phyloP scores from a whole-genome alignment of 2,329 filamentous ascomycete species.

The Aspergillus pseudonomiae region DNA sequence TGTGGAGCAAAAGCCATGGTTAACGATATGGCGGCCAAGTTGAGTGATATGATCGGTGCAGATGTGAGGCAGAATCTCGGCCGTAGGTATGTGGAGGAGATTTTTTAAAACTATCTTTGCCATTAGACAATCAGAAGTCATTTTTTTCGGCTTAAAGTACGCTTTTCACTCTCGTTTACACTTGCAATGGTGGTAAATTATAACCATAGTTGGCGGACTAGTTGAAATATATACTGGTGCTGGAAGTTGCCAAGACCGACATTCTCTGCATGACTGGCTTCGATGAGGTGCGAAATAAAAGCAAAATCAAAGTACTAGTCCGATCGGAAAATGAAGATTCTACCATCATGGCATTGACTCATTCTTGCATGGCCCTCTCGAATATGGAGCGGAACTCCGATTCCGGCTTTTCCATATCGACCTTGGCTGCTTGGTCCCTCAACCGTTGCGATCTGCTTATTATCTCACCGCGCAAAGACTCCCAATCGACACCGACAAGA shows the following conservation, averaged over 20 bases:
- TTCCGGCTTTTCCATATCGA: not conserved
- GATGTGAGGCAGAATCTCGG: constrained; percentile 1
- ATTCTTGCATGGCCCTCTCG: not conserved
- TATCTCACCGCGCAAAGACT: not conserved
- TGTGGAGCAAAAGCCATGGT: constrained; percentile 3
- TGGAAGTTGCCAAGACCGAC: too few species aligned
- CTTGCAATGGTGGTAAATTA: too few species aligned
- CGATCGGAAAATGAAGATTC: too few species aligned
- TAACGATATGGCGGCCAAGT: not conserved
- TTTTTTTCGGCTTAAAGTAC: too few species aligned
- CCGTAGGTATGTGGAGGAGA: constrained; percentile 2
- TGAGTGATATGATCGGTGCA: not conserved
- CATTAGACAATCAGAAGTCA: too few species aligned
- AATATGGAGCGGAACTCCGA: not conserved
- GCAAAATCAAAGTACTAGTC: too few species aligned
- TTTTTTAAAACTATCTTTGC: not conserved
- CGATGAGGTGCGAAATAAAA: too few species aligned
- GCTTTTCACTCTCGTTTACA: too few species aligned
- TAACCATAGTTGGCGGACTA: too few species aligned
- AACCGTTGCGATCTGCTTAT: not conserved
- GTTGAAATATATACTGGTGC: too few species aligned
- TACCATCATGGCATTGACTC: too few species aligned
- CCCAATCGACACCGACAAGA: not conserved
- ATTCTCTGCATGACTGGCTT: too few species aligned
- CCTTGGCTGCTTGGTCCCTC: not conserved